Base-by-base conservation (phyloP, 163 green algal genomes). In the Prototheca cutis region DNA sequence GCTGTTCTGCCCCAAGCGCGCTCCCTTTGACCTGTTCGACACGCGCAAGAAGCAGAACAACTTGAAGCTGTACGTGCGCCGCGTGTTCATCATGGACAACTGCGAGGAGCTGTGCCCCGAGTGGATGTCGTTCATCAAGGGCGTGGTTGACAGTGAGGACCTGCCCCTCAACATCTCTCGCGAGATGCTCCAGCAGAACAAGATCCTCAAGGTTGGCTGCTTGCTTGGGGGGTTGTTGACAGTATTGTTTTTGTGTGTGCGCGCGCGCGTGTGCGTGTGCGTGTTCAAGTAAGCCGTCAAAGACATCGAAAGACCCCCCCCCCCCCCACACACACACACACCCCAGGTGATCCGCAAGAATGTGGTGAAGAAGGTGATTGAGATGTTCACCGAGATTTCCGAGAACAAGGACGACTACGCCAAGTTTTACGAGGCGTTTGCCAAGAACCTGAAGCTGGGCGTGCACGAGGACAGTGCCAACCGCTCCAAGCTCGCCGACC, bases 11-110 rank as follows among this genome's bases (percentile, higher is more conserved):
- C 93, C 93, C 58, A 86, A 85, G 65, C 82, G 90, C 57, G 90
- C 89, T 21, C 88, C 88, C 40, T 97, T 97, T 51, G 90, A 97
- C 77, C 84, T 99, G 73, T 99, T 99, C 70, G 93, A 99, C 77
- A 82, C 84, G 45, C 80, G 83, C 56, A 95, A 95, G 84, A 95
- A 95, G 81, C 62, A 87, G 67, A 67, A 70, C 53, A 68, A 67
- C 53, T 68, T 70, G 42, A 95, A 95, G 85, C 84, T 96, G 54
- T 99, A 99, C 63, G 93, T 99, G 63, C 83, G 93, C 62, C 84
- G 93, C 29, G 93, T 99, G 66, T 99, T 99, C 78, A 99, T 99
- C 87, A 98, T 97, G 90, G 93, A 99, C 85, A 97, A 98, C 87
- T 98, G 92, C 76, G 92, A 98, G 68, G 93, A 99, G 64, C 80